A percentile compares a stretch with the other conserved stretches of the same genome.
Conservation (phyloP, 2,329 filamentous ascomycete genomes). For the Pseudogymnoascus sp. region DNA sequence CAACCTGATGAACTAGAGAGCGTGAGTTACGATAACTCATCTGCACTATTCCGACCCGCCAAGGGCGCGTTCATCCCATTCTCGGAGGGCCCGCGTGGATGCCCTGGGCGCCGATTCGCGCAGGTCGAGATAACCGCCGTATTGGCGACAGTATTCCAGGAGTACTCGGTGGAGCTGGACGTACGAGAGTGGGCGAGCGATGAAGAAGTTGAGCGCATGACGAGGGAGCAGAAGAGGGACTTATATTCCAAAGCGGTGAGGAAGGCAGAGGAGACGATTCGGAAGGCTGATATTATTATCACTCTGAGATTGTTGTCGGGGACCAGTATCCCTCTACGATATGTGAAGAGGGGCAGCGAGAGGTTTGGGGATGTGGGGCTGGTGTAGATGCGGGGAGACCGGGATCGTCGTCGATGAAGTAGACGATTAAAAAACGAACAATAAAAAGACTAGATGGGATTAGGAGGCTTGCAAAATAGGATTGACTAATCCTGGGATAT, state of each 20-base stretch:
- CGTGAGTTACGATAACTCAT: background rate
- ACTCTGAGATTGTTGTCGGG: conserved; percentile 18
- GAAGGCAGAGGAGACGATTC: conserved; percentile 16
- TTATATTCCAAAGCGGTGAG: conserved; percentile 20
- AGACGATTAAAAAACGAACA: background rate
- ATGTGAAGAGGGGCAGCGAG: conserved; percentile 22
- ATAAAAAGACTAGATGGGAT: background rate
- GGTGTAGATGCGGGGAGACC: background rate
- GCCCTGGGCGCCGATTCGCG: conserved; percentile 29
- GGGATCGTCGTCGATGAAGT: background rate
- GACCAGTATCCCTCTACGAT: conserved; percentile 19
- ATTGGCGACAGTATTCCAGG: conserved; percentile 21
- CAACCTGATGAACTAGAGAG: background rate
- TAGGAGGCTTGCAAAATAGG: background rate
- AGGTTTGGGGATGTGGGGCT: conserved; percentile 17
- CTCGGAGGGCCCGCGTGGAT: conserved; percentile 23
- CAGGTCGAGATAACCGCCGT: conserved; percentile 29
- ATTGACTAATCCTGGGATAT: background rate
- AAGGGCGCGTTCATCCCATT: conserved; percentile 26
- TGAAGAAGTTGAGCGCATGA: conserved; percentile 20
- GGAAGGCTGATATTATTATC: conserved; percentile 17
- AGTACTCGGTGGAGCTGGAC: conserved; percentile 24
- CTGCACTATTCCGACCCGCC: conserved; percentile 15
- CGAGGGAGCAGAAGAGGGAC: conserved; percentile 14
- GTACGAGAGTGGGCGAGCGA: conserved; percentile 23